phyloP scores from a whole-genome alignment of 2,329 filamentous ascomycete species.

The Colletotrichum destructivum region DNA sequence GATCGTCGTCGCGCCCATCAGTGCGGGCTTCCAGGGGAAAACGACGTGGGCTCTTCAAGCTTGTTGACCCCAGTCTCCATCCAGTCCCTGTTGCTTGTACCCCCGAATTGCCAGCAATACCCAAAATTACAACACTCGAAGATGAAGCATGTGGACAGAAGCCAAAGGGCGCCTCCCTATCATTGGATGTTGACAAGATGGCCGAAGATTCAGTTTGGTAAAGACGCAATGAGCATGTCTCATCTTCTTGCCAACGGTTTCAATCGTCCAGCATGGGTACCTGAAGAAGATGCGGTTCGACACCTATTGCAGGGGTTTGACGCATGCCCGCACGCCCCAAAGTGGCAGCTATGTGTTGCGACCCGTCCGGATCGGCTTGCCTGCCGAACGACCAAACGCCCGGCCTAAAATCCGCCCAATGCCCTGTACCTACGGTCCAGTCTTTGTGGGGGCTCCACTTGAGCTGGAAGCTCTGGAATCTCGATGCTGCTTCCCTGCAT shows the following conservation, averaged over 20 bases:
- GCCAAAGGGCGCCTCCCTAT: background rate
- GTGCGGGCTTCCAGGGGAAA: slow-evolving; percentile 7
- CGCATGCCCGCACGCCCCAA: slow-evolving; percentile 29
- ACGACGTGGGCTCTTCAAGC: background rate
- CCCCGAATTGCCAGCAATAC: background rate
- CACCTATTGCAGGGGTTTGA: slow-evolving; percentile 26
- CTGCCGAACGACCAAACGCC: slow-evolving; percentile 24
- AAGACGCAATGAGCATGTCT: slow-evolving; percentile 33
- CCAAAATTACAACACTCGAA: background rate
- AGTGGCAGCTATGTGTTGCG: slow-evolving; percentile 19
- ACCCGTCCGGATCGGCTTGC: slow-evolving; percentile 30
- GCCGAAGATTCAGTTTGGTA: slow-evolving; percentile 13
- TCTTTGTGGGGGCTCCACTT: slow-evolving; percentile 36
- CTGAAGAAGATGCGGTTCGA: slow-evolving; percentile 6
- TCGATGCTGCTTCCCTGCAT: slow-evolving; percentile 36
- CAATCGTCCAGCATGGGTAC: slow-evolving; percentile 32
- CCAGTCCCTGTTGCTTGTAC: background rate
- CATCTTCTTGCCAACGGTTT: slow-evolving; percentile 39
- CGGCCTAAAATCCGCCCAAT: slow-evolving; percentile 24
- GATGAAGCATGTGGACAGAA: background rate
- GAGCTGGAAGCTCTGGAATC: slow-evolving; percentile 31
- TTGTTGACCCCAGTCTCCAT: background rate
- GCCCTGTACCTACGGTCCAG: slow-evolving; percentile 11
- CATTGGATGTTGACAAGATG: background rate
- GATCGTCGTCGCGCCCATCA: slow-evolving; percentile 26